Conservation (phyloP, 176 grass and related monocot species). For the Otatea glauca region DNA sequence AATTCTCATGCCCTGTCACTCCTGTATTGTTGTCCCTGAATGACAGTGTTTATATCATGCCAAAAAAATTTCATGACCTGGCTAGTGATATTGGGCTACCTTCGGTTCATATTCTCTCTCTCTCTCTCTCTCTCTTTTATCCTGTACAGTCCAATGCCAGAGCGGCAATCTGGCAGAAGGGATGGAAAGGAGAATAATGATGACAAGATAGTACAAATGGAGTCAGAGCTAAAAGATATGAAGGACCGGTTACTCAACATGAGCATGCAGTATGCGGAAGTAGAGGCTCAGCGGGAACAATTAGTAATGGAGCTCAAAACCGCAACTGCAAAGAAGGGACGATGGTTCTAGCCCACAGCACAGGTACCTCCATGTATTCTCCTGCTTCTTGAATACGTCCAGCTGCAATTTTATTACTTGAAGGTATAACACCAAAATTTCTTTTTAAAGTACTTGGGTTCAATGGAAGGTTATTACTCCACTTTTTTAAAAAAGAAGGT, state of each 20-base stretch:
- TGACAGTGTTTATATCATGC: not conserved
- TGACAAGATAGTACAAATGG: conserved; percentile 63
- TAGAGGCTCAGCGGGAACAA: conserved; percentile 77
- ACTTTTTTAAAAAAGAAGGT: not conserved
- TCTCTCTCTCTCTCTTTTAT: conserved; percentile 28
- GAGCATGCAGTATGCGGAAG: conserved; percentile 88
- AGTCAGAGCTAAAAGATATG: conserved; percentile 88
- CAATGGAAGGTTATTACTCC: not conserved
- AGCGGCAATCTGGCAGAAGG: conserved; percentile 29
- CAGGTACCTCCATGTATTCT: conserved; percentile 49
- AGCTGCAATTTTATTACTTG: conserved; percentile 18
- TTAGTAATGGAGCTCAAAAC: conserved; percentile 84
- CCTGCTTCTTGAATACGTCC: conserved; percentile 12
- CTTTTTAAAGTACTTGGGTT: not conserved
- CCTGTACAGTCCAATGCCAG: conserved; percentile 43
- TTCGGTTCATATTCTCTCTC: conserved; percentile 40
- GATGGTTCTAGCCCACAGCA: conserved; percentile 67
- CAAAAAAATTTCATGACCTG: not conserved
- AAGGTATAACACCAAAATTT: not conserved
- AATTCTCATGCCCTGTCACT: not conserved
- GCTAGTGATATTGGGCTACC: conserved; percentile 1
- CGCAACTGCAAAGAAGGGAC: conserved; percentile 56
- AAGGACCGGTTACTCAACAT: conserved; percentile 66
- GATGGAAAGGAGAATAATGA: conserved; percentile 40
- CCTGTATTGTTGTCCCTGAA: not conserved